phyloP scores from a whole-genome alignment of 441 rosid species.

The Macaranga tanarius region DNA sequence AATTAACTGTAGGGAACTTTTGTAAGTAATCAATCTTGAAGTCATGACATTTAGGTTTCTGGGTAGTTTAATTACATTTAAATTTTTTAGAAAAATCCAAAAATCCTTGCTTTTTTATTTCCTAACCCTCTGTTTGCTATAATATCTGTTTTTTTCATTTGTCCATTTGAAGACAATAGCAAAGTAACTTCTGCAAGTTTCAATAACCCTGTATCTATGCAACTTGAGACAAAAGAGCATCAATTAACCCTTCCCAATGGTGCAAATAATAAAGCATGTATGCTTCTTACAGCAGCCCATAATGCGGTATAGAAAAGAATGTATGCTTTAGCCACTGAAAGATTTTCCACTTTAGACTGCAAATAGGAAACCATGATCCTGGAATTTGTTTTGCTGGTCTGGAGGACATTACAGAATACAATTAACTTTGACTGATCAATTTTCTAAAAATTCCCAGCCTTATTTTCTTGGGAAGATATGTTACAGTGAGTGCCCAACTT shows the following conservation, averaged over 20 bases:
- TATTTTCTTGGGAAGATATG: background rate
- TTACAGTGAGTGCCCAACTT: background rate
- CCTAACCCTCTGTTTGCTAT: too few species aligned
- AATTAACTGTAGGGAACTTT: constrained; percentile 3
- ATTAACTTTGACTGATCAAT: too few species aligned
- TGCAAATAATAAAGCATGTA: background rate
- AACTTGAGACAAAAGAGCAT: background rate
- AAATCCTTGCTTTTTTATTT: too few species aligned
- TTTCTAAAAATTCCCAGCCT: background rate
- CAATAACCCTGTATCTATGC: background rate
- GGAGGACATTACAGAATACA: too few species aligned
- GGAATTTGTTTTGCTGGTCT: background rate
- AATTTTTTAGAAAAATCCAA: too few species aligned
- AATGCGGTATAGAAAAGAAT: background rate
- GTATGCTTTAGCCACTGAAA: background rate
- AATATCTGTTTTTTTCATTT: background rate
- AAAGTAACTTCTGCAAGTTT: background rate
- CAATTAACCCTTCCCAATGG: background rate
- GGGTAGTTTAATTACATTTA: background rate
- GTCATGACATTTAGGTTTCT: constrained; percentile 6
- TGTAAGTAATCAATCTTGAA: background rate
- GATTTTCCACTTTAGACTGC: background rate
- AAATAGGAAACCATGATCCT: background rate
- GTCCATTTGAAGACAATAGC: too few species aligned
- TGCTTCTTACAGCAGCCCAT: background rate